phyloP scores from a whole-genome alignment of 495 filamentous ascomycete genomes.

The Penicillium taxi region DNA sequence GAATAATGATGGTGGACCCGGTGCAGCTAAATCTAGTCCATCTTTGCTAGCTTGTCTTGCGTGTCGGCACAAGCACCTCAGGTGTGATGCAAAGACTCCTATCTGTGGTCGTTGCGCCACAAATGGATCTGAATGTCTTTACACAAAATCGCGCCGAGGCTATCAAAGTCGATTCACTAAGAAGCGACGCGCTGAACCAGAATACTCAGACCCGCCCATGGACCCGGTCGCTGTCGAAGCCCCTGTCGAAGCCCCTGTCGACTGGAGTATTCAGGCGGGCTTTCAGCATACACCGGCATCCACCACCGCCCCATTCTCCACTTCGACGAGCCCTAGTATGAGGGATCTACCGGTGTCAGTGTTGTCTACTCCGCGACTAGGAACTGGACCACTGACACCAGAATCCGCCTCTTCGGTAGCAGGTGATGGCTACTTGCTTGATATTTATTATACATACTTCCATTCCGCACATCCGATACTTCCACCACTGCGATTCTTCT shows the following conservation, averaged over 20 bases:
- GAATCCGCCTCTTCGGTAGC: slow-evolving; percentile 31
- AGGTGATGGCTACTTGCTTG: slow-evolving; percentile 37
- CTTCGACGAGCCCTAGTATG: slow-evolving; percentile 20
- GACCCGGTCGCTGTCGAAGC: slow-evolving; percentile 13
- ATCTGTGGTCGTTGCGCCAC: slow-evolving; percentile 35
- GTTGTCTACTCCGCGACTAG: slow-evolving; percentile 9
- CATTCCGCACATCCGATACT: slow-evolving; percentile 40
- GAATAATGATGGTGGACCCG: slow-evolving; percentile 5
- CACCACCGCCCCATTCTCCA: slow-evolving; percentile 17
- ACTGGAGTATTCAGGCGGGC: slow-evolving; percentile 23
- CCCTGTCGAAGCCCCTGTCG: slow-evolving; percentile 20
- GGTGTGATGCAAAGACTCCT: slow-evolving; percentile 39
- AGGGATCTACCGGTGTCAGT: slow-evolving; percentile 16
- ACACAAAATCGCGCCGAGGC: slow-evolving; percentile 41
- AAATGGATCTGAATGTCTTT: slow-evolving; percentile 31
- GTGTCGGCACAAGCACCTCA: slow-evolving; percentile 55
- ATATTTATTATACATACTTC: slow-evolving; percentile 42
- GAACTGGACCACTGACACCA: slow-evolving; percentile 30
- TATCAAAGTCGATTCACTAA: slow-evolving; percentile 43
- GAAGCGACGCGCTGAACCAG: slow-evolving; percentile 36
- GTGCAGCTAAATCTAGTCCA: slow-evolving; percentile 23
- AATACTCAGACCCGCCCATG: slow-evolving; percentile 22
- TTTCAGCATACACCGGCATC: slow-evolving; percentile 23
- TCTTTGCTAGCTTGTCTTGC: slow-evolving; percentile 47
- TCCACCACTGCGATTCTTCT: slow-evolving; percentile 28